Percentiles rank a stretch among this genome's conserved stretches.
These are phyloP conservation scores for Fraxinus ornus DNA, from an alignment of 305 asterid genomes.

Conservation along the genomic window DNA sequence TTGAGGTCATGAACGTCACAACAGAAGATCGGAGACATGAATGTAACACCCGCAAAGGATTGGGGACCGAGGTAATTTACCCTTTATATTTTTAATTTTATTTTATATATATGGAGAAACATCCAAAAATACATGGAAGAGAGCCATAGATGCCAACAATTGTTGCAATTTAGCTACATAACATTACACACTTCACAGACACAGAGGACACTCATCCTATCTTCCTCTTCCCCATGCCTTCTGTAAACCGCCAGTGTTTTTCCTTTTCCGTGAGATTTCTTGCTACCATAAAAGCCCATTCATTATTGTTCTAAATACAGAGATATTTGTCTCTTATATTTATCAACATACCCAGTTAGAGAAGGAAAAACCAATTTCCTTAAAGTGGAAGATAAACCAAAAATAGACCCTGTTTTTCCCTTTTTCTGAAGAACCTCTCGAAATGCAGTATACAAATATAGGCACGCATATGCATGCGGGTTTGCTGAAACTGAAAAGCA, in stretches of 20 bases:
- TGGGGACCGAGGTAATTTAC: background rate
- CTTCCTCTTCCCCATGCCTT: background rate
- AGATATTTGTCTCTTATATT: background rate
- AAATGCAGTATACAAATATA: background rate
- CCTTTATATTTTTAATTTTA: background rate
- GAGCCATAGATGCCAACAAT: conserved; percentile 5
- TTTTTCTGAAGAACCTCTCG: background rate
- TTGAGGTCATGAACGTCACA: background rate
- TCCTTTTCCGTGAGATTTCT: background rate
- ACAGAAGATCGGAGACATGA: background rate
- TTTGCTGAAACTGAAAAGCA: background rate
- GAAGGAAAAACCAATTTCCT: conserved; percentile 1
- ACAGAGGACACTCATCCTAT: background rate
- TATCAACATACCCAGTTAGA: background rate
- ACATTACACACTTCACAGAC: conserved; percentile 1
- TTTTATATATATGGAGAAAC: conserved; percentile 5
- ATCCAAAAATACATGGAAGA: conserved; percentile 4
- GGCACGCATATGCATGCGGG: background rate
- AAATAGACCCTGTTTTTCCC: background rate
- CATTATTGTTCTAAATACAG: background rate
- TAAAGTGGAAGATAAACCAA: background rate
- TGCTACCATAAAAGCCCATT: background rate
- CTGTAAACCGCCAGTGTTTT: background rate
- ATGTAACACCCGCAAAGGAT: background rate
- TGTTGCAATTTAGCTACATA: conserved; percentile 21